phyloP scores from a whole-genome alignment of 176 grass and related monocot species.

The Eleusine indica region DNA sequence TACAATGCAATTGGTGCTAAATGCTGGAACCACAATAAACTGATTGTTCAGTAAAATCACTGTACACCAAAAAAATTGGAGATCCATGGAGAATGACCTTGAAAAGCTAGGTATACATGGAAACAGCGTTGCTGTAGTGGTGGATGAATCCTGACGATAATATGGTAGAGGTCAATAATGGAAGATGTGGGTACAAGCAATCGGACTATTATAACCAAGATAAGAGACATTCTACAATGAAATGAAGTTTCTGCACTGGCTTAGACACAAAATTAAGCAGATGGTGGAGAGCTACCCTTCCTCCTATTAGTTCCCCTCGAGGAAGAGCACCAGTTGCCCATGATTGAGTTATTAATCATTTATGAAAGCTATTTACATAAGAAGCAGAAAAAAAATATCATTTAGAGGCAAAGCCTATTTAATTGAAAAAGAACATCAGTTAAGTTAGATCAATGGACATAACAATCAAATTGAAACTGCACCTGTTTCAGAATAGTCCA shows the following conservation, averaged over 20 bases:
- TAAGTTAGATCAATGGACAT: background rate
- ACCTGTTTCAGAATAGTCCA: background rate
- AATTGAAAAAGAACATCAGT: background rate
- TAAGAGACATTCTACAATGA: slow-evolving; percentile 29
- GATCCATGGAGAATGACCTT: slow-evolving; percentile 65
- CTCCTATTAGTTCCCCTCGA: too few relatives aligned
- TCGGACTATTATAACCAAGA: slow-evolving; percentile 37
- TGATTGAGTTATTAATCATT: background rate
- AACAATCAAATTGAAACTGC: background rate
- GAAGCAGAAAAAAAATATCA: background rate
- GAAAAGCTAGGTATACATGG: slow-evolving; percentile 59
- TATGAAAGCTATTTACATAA: background rate
- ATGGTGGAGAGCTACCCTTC: too few relatives aligned
- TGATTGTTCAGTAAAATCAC: slow-evolving; percentile 35
- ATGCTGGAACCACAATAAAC: slow-evolving; percentile 32
- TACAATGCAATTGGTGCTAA: slow-evolving; percentile 21
- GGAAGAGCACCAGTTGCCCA: background rate
- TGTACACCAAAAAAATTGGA: slow-evolving; percentile 46
- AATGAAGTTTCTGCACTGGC: background rate
- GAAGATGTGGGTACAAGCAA: slow-evolving; percentile 37
- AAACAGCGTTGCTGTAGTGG: slow-evolving; percentile 60
- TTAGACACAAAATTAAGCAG: background rate
- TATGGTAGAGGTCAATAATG: slow-evolving; percentile 56
- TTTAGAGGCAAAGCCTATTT: background rate
- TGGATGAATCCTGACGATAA: slow-evolving; percentile 62